phyloP scores from a whole-genome alignment of 2,329 filamentous ascomycete genomes.

The Huntiella savannae region DNA sequence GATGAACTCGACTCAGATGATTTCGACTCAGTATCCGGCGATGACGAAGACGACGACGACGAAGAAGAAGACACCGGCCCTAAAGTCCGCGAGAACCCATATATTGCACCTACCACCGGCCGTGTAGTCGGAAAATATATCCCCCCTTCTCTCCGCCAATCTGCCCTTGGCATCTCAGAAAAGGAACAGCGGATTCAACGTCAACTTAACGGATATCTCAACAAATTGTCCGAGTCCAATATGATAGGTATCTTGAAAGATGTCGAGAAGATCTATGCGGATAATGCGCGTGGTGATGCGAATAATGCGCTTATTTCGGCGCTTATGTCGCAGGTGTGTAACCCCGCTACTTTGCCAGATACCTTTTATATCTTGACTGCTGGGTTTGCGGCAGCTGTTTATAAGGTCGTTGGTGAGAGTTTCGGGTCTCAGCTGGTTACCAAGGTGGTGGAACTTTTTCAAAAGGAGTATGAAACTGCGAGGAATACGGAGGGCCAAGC shows the following conservation, averaged over 20 bases:
- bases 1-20: conserved; percentile 5
- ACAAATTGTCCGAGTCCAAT: conserved; percentile 82
- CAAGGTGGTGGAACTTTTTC: conserved; percentile 56
- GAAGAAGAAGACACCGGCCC: conserved; percentile 19
- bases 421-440: conserved; percentile 79
- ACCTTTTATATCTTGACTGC: conserved; percentile 82
- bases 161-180: conserved; percentile 45
- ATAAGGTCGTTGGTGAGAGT: conserved; percentile 71
- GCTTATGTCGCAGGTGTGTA: conserved; percentile 60
- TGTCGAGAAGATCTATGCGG: conserved; percentile 65
- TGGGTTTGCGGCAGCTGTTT: conserved; percentile 73
- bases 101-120: conserved; percentile 48
- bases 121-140: conserved; percentile 53
- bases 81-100: conserved; percentile 60
- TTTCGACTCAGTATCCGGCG: background rate
- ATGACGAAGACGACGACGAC: conserved; percentile 12
- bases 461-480: conserved; percentile 34
- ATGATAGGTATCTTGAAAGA: conserved; percentile 67
- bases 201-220: conserved; percentile 74
- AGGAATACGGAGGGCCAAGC: conserved; percentile 19
- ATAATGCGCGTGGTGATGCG: conserved; percentile 72
- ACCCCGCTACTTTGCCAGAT: conserved; percentile 60
- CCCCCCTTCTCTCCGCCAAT: conserved; percentile 59
- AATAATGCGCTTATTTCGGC: conserved; percentile 63
- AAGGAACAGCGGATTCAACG: conserved; percentile 46